Conservation (phyloP, 1,284 basidiomycete genomes). For the Meripilus lineatus region DNA sequence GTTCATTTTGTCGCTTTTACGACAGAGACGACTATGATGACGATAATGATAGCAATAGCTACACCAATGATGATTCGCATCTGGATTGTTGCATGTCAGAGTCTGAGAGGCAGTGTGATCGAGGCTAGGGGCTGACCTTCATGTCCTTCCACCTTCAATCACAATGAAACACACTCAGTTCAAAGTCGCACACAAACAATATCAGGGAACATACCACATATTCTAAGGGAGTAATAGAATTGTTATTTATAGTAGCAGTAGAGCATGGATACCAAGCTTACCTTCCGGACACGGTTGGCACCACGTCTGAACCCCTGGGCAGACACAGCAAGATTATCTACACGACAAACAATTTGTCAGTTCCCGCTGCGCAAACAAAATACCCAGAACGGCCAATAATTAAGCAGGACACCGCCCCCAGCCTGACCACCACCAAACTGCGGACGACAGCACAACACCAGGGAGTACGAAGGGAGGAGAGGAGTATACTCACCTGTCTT, state of each 20-base stretch:
- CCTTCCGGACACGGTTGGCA: conserved; percentile 96
- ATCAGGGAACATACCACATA: conserved; percentile 65
- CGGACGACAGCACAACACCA: not conserved
- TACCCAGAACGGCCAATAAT: not conserved
- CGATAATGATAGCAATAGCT: conserved; percentile 82
- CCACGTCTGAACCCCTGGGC: conserved; percentile 98
- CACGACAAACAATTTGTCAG: conserved; percentile 1
- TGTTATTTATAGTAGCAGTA: not conserved
- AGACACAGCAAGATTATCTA: conserved; percentile 97
- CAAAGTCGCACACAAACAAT: conserved; percentile 1
- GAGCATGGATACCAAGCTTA: conserved; percentile 41
- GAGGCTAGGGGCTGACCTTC: conserved; percentile 54
- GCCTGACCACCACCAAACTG: not conserved
- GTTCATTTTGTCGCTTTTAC: conserved; percentile 70
- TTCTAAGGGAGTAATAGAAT: conserved; percentile 44
- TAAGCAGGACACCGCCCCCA: not conserved
- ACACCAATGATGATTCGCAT: conserved; percentile 90
- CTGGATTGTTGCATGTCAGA: conserved; percentile 33
- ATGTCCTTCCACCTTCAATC: conserved; percentile 92
- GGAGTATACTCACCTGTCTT: conserved; percentile 81
- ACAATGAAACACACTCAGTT: conserved; percentile 6
- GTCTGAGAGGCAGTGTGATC: not conserved
- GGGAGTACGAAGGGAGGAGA: not conserved
- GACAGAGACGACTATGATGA: conserved; percentile 92
- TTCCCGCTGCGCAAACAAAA: too few relatives aligned